Evolutionary conservation across 2,329 filamentous ascomycete genomes (phyloP), one percentile per base, ranked within the genome.

Genomic region (Calycina herbarum): DNA sequence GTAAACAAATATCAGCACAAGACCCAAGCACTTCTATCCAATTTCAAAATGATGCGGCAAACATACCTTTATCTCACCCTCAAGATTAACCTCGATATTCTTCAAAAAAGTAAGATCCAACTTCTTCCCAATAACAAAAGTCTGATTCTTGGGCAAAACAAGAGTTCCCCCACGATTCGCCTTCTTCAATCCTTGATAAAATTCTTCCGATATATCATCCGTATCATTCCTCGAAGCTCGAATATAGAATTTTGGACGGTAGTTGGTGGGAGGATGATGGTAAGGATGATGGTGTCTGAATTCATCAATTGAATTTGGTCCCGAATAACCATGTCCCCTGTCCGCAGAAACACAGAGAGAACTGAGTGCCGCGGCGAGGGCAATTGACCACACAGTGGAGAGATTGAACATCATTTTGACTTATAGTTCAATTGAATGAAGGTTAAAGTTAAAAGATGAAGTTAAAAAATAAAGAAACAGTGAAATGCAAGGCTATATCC

Each of bases 81-180:
- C 85, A 48, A 87, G 78, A 62, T 82, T 82, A 31, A 89, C 76
- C 73, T 90, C 87, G 24, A 90, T 79, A 68, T 85, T 78, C 59
- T 85, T 79, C 31, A 90, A 77, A 73, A 87, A 89, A 0, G 85
- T 88, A 67, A 90, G 75, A 69, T 90, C 85, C 35, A 90, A 71
- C 4, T 85, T 83, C 2, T 82, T 86, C 33, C 83, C 84, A 65
- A 88, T 81, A 3, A 70, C 65, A 45, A 67, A 70, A 2, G 59
- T 68, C 29, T 68, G 59, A 10, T 59, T 59, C 79, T 88, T 78
- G 24, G 88, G 83, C 1, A 88, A 78, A 63, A 85, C 78, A 3
- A 89, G 76, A 3, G 84, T 82, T 17, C 86, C 86, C 57, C 86
- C 86, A 42, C 85, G 77, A 70, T 88, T 88, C 1, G 86, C 85